These are phyloP conservation scores for Ascochyta pisi DNA, from an alignment of 2,329 filamentous ascomycete species.

Conservation along the genomic window DNA sequence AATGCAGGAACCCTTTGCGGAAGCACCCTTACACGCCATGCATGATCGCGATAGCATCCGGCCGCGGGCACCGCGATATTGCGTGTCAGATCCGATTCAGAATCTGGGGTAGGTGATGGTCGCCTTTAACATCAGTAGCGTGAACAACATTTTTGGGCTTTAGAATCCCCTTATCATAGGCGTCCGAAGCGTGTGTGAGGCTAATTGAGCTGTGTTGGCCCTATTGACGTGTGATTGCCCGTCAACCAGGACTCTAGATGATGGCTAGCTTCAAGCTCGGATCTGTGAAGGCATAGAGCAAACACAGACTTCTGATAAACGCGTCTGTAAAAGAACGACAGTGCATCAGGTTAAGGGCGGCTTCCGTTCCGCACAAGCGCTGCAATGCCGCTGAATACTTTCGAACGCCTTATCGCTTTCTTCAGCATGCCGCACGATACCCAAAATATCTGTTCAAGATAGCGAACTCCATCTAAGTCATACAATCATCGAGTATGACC, in stretches of 20 bases:
- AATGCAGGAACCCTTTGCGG: background rate
- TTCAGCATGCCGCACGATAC: background rate
- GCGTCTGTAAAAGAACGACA: background rate
- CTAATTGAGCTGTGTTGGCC: background rate
- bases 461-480: background rate
- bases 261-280: background rate
- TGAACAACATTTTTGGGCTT: background rate
- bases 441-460: background rate
- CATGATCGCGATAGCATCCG: background rate
- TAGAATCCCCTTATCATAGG: background rate
- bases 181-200: background rate
- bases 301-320: background rate
- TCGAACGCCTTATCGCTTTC: background rate
- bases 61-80: constrained; percentile 2
- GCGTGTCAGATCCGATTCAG: background rate
- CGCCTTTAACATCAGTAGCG: background rate
- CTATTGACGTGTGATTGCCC: background rate
- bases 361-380: background rate
- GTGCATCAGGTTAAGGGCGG: background rate
- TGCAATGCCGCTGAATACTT: background rate
- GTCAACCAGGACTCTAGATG: background rate
- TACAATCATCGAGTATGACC: background rate
- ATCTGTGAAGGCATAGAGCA: background rate
- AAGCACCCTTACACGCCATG: background rate
- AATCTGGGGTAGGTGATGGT: background rate